Base-by-base conservation (phyloP, 176 grass and related monocot species). In the Panicum miliaceum region DNA sequence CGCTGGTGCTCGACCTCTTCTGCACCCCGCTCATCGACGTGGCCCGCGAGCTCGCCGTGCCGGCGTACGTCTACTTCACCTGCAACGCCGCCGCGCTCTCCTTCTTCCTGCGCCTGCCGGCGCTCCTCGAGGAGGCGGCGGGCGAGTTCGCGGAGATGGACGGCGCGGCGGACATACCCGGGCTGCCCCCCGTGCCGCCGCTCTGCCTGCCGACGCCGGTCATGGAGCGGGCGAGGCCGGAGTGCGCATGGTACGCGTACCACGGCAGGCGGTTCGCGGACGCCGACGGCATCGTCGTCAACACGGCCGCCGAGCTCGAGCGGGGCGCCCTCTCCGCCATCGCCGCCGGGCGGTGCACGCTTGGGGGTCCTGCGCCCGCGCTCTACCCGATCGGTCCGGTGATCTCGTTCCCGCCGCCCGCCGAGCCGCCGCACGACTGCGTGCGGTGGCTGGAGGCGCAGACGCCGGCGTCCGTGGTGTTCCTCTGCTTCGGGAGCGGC, bases 401-500 rank as follows among this genome's bases (percentile, higher is more conserved):
- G 16, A 48, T 64, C 41, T 48, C 76, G 8, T 48, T 64, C 76
- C 16, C 4, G 7, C 4, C 40, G 7, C 0, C n/a, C 0, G 6
- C 7, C 13, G 3, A 10, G 2, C 38, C 14, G 38, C 19, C 5
- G 4, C 65, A 88, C 81, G 57, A 46, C 46, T 84, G 81, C 47
- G 26, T 74, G 3, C 81, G 20, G 83, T 91, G 92, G 92, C 86
- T 94, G 7, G 89, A 94, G 40, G 37, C 50, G 56, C 92, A 91
- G n/a, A 86, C 92, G 0, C 26, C 18, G 23, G 66, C 47, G 16
- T 91, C 92, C 16, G 89, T 94, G 11, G 69, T 87, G 22, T 63
- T 89, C 83, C 81, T 94, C 66, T 94, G 92, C 89, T 91, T 89
- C 51, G 86, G 92, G 9, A 94, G 92, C 81, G 27, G 42, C 3